These are phyloP conservation scores for Leccinum rimulosum DNA, from an alignment of 768 basidiomycete species.

Conservation along the genomic window DNA sequence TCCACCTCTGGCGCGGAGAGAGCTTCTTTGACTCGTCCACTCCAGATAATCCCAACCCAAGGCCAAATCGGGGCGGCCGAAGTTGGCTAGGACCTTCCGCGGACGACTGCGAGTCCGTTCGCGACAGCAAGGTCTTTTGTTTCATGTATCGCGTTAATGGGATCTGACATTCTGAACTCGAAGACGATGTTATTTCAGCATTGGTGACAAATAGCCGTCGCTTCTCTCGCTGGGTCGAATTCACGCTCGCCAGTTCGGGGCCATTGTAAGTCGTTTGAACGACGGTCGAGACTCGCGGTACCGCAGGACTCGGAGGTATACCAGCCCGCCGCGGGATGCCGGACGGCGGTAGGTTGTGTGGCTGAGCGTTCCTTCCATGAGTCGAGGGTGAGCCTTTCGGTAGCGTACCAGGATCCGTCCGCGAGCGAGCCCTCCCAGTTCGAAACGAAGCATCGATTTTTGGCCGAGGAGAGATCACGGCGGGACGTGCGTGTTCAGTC, in stretches of 20 bases:
- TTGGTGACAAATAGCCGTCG: conserved; percentile 47
- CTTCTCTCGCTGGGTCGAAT: conserved; percentile 23
- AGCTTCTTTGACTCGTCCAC: conserved; percentile 13
- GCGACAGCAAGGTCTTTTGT: conserved; percentile 8
- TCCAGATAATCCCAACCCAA: conserved; percentile 26
- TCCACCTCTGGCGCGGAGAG: conserved; percentile 16
- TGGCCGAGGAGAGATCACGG: conserved; percentile 2
- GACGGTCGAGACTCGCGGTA: conserved; percentile 10
- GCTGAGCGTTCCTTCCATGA: conserved; percentile 8
- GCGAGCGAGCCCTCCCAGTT: conserved; percentile 27
- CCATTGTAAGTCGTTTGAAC: conserved; percentile 8
- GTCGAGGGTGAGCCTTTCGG: conserved; percentile 11
- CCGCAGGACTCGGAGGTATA: conserved; percentile 14
- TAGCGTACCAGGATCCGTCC: conserved; percentile 27
- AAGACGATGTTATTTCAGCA: conserved; percentile 41
- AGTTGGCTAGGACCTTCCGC: conserved; percentile 15
- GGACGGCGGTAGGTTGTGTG: conserved; percentile 14
- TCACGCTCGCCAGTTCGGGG: conserved; percentile 34
- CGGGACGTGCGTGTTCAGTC: conserved; percentile 8
- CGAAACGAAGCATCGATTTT: conserved; percentile 16
- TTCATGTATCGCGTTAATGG: conserved; percentile 14
- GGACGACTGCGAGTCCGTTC: conserved; percentile 24
- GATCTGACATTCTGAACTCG: conserved; percentile 40
- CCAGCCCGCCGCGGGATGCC: conserved; percentile 28
- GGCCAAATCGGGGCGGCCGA: conserved; percentile 28